Conservation (phyloP, 495 filamentous ascomycete genomes). For the Aspergillus leporis region DNA sequence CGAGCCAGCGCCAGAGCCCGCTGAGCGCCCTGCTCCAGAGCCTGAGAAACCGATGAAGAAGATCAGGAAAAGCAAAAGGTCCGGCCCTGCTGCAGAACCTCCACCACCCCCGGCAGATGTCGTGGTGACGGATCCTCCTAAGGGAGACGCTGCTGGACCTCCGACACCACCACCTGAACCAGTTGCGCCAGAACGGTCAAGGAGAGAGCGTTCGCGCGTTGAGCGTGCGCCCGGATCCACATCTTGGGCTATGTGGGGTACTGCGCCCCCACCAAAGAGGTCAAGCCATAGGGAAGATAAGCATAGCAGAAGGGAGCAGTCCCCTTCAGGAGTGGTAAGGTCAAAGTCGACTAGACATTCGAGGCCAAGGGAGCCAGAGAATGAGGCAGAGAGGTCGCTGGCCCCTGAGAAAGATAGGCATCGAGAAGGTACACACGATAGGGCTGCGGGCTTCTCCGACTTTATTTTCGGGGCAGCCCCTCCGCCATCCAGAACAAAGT, state of each 20-base stretch:
- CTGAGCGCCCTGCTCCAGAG: constrained; percentile 17
- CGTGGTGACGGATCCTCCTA: constrained; percentile 16
- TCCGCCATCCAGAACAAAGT: constrained; percentile 51
- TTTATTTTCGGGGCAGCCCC: constrained; percentile 50
- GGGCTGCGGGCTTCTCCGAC: constrained; percentile 50
- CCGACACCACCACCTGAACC: constrained; percentile 58
- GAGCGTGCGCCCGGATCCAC: constrained; percentile 47
- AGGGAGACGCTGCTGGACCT: constrained; percentile 34
- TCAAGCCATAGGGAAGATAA: constrained; percentile 44
- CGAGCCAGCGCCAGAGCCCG: constrained; percentile 24
- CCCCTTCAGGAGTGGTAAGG: constrained; percentile 38
- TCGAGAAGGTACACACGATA: constrained; percentile 42
- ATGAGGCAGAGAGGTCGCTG: constrained; percentile 54
- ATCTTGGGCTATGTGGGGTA: constrained; percentile 63
- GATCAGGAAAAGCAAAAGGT: constrained; percentile 19
- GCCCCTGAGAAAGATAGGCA: constrained; percentile 53
- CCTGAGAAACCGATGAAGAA: constrained; percentile 24
- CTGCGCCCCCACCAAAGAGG: constrained; percentile 51
- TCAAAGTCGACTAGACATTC: constrained; percentile 53
- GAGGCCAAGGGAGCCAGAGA: constrained; percentile 43
- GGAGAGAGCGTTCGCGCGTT: constrained; percentile 60
- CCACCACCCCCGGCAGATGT: constrained; percentile 19
- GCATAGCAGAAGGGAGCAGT: constrained; percentile 24
- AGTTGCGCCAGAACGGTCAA: constrained; percentile 44
- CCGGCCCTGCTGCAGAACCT: constrained; percentile 13